Conservation (phyloP, 2,329 filamentous ascomycete species). For the Lomentospora prolificans region DNA sequence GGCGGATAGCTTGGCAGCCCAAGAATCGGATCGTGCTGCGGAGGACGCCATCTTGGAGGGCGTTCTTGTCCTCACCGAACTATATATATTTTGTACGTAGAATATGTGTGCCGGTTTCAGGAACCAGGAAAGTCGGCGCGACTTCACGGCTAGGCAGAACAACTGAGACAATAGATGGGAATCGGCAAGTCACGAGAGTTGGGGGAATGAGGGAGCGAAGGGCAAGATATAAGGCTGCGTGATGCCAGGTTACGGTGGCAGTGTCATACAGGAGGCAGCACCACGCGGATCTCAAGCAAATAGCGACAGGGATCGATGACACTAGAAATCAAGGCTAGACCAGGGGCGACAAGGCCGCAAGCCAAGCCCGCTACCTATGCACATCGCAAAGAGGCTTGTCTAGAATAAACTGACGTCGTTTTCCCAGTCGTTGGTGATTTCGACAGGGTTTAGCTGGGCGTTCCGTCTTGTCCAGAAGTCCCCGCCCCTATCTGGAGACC, state of each 20-base stretch:
- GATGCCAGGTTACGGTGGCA: background rate
- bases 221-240: slow-evolving; percentile 3
- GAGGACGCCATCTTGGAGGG: slow-evolving; percentile 1
- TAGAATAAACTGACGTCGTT: background rate
- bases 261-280: slow-evolving; percentile 1
- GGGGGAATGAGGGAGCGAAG: background rate
- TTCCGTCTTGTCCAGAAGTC: background rate
- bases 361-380: background rate
- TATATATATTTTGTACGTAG: too few relatives aligned
- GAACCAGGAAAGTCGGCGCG: background rate
- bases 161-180: background rate
- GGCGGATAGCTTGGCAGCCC: slow-evolving; percentile 14
- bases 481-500: too few relatives aligned
- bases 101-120: too few relatives aligned
- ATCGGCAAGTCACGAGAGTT: background rate
- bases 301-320: background rate
- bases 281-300: background rate
- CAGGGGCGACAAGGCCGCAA: too few relatives aligned
- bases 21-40: slow-evolving; percentile 2
- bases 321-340: background rate
- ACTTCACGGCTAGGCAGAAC: background rate
- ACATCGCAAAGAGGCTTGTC: too few relatives aligned
- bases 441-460: background rate
- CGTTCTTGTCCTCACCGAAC: background rate
- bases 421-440: background rate